Evolutionary conservation across 805 yeast species (phyloP).

Genomic region (Starmerella riodocensis): DNA sequence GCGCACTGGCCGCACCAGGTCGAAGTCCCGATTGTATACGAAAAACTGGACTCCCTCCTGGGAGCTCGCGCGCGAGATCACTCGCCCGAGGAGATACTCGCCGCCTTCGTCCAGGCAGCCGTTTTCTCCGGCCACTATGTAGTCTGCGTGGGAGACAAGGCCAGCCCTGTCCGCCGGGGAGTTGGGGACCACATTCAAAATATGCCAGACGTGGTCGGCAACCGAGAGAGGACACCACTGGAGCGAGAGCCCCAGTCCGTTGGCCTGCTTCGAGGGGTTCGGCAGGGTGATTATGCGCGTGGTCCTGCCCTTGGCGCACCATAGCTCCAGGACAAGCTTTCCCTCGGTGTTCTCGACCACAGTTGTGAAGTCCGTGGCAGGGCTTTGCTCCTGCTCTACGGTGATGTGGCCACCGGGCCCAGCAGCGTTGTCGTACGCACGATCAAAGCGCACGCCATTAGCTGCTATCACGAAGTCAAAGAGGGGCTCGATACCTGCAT

Average conservation of each 20-base stretch:
- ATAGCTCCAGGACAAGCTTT: conserved; percentile 45
- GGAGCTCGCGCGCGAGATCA: conserved; percentile 38
- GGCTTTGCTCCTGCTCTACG: conserved; percentile 18
- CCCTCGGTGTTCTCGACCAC: conserved; percentile 12
- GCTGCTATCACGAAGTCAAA: conserved; percentile 78
- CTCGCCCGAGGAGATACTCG: conserved; percentile 59
- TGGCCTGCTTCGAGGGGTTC: conserved; percentile 23
- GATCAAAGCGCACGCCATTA: conserved; percentile 49
- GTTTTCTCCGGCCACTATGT: conserved; percentile 75
- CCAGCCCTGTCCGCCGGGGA: conserved; percentile 80
- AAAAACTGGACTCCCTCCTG: conserved; percentile 34
- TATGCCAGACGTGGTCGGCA: conserved; percentile 78
- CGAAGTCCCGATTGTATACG: conserved; percentile 81
- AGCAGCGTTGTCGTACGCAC: neutral
- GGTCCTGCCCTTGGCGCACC: conserved; percentile 69
- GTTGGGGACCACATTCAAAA: conserved; percentile 54
- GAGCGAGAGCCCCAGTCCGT: conserved; percentile 45
- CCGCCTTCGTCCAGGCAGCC: conserved; percentile 82
- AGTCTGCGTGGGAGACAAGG: conserved; percentile 72
- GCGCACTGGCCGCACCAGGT: conserved; percentile 73
- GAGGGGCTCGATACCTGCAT: conserved; percentile 60
- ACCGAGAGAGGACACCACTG: conserved; percentile 67
- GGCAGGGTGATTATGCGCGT: conserved; percentile 16
- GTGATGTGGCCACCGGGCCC: conserved; percentile 1
- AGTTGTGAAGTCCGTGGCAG: conserved; percentile 13